A percentile compares a stretch with the other conserved stretches of the same genome.
Evolutionary conservation across 257 asterid genomes (phyloP).

Genomic region (Petrea volubilis): DNA sequence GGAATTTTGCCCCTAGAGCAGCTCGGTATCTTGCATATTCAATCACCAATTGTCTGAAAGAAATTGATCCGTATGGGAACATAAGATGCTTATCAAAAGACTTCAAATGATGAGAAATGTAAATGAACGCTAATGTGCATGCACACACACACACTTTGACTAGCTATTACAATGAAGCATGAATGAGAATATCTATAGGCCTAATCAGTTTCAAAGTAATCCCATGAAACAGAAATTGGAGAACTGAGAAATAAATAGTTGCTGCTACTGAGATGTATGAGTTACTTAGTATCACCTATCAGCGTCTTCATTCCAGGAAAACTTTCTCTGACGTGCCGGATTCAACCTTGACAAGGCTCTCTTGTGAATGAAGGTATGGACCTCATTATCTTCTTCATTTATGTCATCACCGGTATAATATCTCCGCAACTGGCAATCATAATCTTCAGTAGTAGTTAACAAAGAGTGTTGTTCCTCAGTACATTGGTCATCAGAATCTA

Average conservation of each 20-base stretch:
- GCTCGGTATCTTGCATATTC: conserved; percentile 82
- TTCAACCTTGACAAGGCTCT: conserved; percentile 57
- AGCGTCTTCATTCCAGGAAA: conserved; percentile 83
- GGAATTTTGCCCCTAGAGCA: conserved; percentile 75
- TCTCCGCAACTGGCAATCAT: conserved; percentile 35
- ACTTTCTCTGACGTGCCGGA: conserved; percentile 54
- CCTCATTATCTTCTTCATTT: conserved; percentile 47
- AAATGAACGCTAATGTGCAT: background rate
- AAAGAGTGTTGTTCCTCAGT: conserved; percentile 37
- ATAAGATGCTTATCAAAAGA: conserved; percentile 18
- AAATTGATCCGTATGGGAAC: conserved; percentile 25
- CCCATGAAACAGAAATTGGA: conserved; percentile 14
- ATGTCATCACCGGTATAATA: conserved; percentile 32
- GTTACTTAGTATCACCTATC: conserved; percentile 64
- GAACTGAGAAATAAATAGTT: background rate
- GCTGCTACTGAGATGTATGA: conserved; percentile 18
- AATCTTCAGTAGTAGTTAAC: conserved; percentile 34
- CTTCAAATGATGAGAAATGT: conserved; percentile 18
- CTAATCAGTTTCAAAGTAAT: conserved; percentile 10
- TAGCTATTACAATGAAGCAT: conserved; percentile 19
- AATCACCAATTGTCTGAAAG: conserved; percentile 73
- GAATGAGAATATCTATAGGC: conserved; percentile 9
- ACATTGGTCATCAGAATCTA: conserved; percentile 37
- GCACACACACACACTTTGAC: background rate
- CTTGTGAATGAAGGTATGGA: conserved; percentile 44